Evolutionary conservation across 2,329 filamentous ascomycete genomes (phyloP), one percentile per base, ranked within the genome.

Genomic region (Aureobasidium sp.): DNA sequence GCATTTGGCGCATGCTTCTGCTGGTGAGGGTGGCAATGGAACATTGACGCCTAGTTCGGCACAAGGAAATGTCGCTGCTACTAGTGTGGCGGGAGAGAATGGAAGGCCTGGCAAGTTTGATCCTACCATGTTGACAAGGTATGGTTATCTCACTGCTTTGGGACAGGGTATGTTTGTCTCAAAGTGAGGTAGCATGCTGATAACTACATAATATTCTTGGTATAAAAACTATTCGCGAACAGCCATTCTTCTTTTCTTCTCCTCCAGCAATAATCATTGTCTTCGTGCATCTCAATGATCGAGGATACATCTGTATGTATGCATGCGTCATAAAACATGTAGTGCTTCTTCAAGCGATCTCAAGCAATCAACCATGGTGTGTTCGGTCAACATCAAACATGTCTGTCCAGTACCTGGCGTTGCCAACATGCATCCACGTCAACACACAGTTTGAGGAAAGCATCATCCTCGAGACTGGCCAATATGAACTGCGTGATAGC

Each of bases 1-100:
- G 70, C 83, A 82, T 63, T 74, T 87, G 9, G 85, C 84, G 8
- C 83, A 87, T 66, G 71, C 75, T 50, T 70, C 70, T 44, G 66
- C 62, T 16, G 66, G 59, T 7, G 65, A 64, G 21, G 53, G 53
- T 9, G 62, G 47, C 3, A 53, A 48, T 42, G 64, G 47, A 10
- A 34, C 48, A 1, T 45, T 50, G 57, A 59, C 50, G 42, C 45
- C 55, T 44, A 57, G 65, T 14, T 45, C 41, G 10, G 49, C 42
- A n/a, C 50, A 61, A 13, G 64, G 68, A 54, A 48, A 66, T 65
- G 64, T 62, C 11, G 58, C 64, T 59, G 64, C 64, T 55, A 63
- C 59, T 8, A 57, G 58, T 30, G 53, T 45, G 14, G 61, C 62
- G 16, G 61, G 61, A 11, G 64, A 59, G 37, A 47, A 61, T 57